phyloP scores from a whole-genome alignment of 306 rosid species.

The Sesbania bispinosa region DNA sequence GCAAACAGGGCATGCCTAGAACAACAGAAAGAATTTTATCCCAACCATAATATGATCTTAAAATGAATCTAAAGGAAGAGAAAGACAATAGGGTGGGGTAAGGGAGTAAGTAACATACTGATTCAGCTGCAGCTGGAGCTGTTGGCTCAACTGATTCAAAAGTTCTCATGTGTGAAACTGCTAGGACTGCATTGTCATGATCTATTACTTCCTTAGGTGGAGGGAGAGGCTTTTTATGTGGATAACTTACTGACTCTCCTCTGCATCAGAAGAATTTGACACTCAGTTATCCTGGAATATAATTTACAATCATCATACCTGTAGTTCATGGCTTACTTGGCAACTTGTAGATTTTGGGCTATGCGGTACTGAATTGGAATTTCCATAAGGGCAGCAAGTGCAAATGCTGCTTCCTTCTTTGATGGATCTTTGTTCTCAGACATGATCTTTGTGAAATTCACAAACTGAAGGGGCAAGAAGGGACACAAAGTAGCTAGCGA shows the following conservation, averaged over 20 bases:
- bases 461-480: slow-evolving; percentile 50
- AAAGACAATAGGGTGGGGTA: not conserved
- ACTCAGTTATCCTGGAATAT: slow-evolving; percentile 1
- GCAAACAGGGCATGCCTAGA: slow-evolving; percentile 78
- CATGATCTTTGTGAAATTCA: slow-evolving; percentile 82
- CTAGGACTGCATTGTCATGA: slow-evolving; percentile 50
- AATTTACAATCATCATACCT: not conserved
- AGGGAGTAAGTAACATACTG: slow-evolving; percentile 34
- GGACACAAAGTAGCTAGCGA: not conserved
- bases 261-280: slow-evolving; percentile 36
- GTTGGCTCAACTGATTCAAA: slow-evolving; percentile 39
- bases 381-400: slow-evolving; percentile 95
- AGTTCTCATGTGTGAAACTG: slow-evolving; percentile 33
- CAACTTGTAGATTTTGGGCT: slow-evolving; percentile 39
- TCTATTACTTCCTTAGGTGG: slow-evolving; percentile 67
- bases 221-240: slow-evolving; percentile 48
- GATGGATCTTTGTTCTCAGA: slow-evolving; percentile 59
- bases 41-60: slow-evolving; percentile 17
- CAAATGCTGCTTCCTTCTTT: slow-evolving; percentile 80
- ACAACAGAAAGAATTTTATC: slow-evolving; percentile 17
- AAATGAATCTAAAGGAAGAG: slow-evolving; percentile 13
- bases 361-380: slow-evolving; percentile 78
- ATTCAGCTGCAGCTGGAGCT: slow-evolving; percentile 45
- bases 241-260: slow-evolving; percentile 25
- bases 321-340: slow-evolving; percentile 39